Percentiles rank a stretch among this genome's conserved stretches.
These are phyloP conservation scores for Fusarium sp. DNA, from an alignment of 2,329 filamentous ascomycete species.

Conservation along the genomic window DNA sequence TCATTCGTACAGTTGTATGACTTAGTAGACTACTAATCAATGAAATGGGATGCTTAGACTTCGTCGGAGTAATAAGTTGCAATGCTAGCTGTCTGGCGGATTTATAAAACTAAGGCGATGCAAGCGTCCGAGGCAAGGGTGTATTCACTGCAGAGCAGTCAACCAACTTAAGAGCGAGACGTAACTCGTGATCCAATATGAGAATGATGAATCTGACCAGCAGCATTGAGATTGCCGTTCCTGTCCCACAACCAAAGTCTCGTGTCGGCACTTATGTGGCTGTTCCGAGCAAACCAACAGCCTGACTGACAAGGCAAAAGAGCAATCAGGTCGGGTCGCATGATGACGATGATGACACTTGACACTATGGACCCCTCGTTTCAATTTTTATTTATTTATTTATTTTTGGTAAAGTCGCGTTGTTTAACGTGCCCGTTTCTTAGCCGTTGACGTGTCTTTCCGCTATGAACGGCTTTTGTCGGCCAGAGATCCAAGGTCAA, in stretches of 20 bases:
- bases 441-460: constrained; percentile 30
- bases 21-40: background rate
- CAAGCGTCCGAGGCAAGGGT: background rate
- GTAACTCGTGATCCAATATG: background rate
- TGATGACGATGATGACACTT: constrained; percentile 40
- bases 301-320: constrained; percentile 7
- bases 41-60: background rate
- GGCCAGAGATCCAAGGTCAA: background rate
- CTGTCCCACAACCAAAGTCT: constrained; percentile 20
- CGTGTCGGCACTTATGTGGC: constrained; percentile 35
- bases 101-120: background rate
- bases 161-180: background rate
- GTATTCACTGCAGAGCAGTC: background rate
- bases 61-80: background rate
- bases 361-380: constrained; percentile 28
- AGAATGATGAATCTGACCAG: background rate
- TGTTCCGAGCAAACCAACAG: constrained; percentile 14
- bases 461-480: constrained; percentile 12
- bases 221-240: background rate
- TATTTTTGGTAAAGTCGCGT: background rate
- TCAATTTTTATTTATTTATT: constrained; percentile 5
- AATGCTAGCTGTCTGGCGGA: background rate
- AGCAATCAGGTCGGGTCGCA: constrained; percentile 16
- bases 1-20: background rate
- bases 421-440: background rate